Conservation (phyloP, 1,284 basidiomycete species). For the Fomes fomentarius region DNA sequence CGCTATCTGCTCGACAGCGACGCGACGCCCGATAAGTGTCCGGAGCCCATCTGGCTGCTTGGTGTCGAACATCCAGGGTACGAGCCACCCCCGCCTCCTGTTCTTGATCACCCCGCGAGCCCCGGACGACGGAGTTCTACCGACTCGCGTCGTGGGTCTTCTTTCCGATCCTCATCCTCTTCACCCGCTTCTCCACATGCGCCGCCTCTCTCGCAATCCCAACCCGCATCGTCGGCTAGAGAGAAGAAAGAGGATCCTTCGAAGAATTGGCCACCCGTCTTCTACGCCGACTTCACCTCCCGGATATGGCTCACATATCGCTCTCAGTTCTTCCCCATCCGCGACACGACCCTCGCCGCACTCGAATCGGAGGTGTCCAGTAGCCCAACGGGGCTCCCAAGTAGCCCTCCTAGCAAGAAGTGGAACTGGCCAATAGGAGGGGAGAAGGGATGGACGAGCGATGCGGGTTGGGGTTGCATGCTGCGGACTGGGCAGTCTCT, state of each 20-base stretch:
- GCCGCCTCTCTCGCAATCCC: conserved; percentile 38
- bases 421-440: conserved; percentile 56
- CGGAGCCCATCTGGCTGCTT: conserved; percentile 84
- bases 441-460: conserved; percentile 87
- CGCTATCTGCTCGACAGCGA: conserved; percentile 86
- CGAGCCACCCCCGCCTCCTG: conserved; percentile 52
- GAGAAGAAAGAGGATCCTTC: conserved; percentile 50
- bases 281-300: conserved; percentile 90
- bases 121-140: conserved; percentile 41
- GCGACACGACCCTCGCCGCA: conserved; percentile 64
- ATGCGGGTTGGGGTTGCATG: conserved; percentile 99
- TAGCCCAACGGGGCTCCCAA: conserved; percentile 21
- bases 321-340: conserved; percentile 83
- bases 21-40: conserved; percentile 76
- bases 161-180: conserved; percentile 55
- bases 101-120: conserved; percentile 24
- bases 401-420: conserved; percentile 44
- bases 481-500: conserved; percentile 92
- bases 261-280: conserved; percentile 74
- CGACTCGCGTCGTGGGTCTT: conserved; percentile 42
- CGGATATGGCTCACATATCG: conserved; percentile 93
- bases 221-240: conserved; percentile 36
- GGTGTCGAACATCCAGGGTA: conserved; percentile 80
- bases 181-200: conserved; percentile 35
- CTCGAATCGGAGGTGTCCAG: conserved; percentile 41